Conservation (phyloP, 208 protist species). For the Vickermania ingenoplastis region DNA sequence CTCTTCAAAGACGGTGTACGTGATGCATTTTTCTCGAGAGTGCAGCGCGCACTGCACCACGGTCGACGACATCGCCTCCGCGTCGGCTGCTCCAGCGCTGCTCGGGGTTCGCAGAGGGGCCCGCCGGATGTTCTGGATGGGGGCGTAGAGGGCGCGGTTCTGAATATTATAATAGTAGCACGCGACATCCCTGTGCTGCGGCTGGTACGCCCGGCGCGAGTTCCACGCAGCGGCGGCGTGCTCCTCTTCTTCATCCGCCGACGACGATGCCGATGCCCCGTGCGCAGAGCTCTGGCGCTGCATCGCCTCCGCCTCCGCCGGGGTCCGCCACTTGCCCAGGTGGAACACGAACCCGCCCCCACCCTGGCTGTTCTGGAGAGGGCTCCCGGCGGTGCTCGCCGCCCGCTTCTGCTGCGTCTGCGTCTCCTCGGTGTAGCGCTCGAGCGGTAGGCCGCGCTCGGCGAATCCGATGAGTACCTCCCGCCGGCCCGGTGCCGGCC, state of each 20-base stretch:
- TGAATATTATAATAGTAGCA: constrained; percentile 1
- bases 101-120: not conserved
- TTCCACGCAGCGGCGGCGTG: not conserved
- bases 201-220: not conserved
- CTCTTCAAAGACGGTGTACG: not conserved
- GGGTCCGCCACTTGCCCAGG: not conserved
- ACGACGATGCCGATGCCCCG: too few relatives aligned
- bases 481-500: too few relatives aligned
- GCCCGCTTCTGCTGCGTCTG: too few relatives aligned
- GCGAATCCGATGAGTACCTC: constrained; percentile 16
- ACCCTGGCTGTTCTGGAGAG: not conserved
- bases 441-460: constrained; percentile 12
- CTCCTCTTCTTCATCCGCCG: too few relatives aligned
- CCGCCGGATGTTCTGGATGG: not conserved
- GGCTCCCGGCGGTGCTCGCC: not conserved
- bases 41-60: not conserved
- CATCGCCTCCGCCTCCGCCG: not conserved
- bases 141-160: not conserved
- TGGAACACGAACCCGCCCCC: not conserved
- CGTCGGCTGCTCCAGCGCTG: not conserved
- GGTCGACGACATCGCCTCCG: not conserved
- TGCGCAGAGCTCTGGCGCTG: too few relatives aligned
- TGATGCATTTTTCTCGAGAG: not conserved
- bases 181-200: not conserved
- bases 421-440: constrained; percentile 3